Evolutionary conservation across 176 grass and related monocot species (phyloP), one percentile per base, ranked within the genome.

Genomic region (Aegilops speltoides): DNA sequence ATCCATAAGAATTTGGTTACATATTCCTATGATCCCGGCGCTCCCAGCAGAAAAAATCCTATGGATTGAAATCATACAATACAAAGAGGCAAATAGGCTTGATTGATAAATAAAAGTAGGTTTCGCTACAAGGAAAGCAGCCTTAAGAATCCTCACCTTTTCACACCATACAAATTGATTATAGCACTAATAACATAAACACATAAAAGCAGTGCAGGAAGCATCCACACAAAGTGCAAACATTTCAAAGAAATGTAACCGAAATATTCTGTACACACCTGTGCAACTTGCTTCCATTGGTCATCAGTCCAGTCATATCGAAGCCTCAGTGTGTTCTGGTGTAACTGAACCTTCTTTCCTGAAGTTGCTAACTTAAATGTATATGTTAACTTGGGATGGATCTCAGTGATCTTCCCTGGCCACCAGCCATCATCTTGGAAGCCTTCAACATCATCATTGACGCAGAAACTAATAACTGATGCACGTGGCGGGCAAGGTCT

Each of bases 371-470:
- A 79, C 64, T 88, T 86, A 60, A 90, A 88, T 79, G 79, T 82
- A 74, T 90, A 97, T 7, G 29, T 63, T 63, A 64, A 75, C 24
- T 84, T 45, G 6, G 68, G 57, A 79, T 78, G 77, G 83, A 93
- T 63, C 29, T 92, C 86, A 40, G 84, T 87, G 50, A 97, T 79
- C 7, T 85, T 57, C 17, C 91, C 91, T 43, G 75, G 72, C 87
- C 91, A 95, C 93, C 95, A 97, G 62, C 85, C 87, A 84, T 82
- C 71, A 16, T 60, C 73, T 66, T 90, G 75, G 75, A 91, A 93
- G 45, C 82, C 93, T 86, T 95, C 93, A 77, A 95, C 89, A 62
- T 89, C 76, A 87, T 93, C 93, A 83, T 81, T 65, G 20, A 93
- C 8, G 52, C 79, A 86, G 64, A 97, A 93, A 32, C 32, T 79